Conservation (phyloP, 352 stramenopile species). For the Aphanomyces astaci region DNA sequence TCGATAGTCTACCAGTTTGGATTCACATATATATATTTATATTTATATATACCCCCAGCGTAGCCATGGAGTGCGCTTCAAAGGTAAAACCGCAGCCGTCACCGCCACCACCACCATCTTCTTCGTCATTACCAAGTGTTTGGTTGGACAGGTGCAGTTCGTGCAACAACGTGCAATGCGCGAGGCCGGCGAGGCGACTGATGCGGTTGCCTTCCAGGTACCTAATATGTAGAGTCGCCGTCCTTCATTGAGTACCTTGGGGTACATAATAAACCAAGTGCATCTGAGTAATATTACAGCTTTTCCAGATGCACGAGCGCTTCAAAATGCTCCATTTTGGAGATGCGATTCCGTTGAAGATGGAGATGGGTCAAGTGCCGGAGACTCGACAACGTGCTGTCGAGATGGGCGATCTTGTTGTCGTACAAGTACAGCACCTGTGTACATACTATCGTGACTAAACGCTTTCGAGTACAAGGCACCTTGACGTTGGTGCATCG, state of each 20-base stretch:
- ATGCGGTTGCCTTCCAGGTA: slow-evolving; percentile 61
- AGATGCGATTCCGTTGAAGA: slow-evolving; percentile 59
- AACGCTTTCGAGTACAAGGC: too few relatives aligned
- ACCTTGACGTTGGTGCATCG: slow-evolving; percentile 14
- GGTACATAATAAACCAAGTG: too few relatives aligned
- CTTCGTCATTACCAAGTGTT: too few relatives aligned
- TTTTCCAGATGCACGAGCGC: slow-evolving; percentile 46
- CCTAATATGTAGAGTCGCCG: too few relatives aligned
- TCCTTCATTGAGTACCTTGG: too few relatives aligned
- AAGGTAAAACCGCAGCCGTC: slow-evolving; percentile 41
- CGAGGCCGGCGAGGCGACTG: slow-evolving; percentile 44
- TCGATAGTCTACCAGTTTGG: too few relatives aligned
- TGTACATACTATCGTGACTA: too few relatives aligned
- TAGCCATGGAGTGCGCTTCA: slow-evolving; percentile 33
- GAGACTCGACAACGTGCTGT: slow-evolving; percentile 37
- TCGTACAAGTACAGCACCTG: slow-evolving; percentile 69
- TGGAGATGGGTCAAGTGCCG: slow-evolving; percentile 59
- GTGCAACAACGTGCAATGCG: slow-evolving; percentile 34
- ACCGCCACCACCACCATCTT: slow-evolving; percentile 21
- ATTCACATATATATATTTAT: too few relatives aligned
- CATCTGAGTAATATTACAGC: slow-evolving; percentile 30
- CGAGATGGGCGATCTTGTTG: slow-evolving; percentile 51
- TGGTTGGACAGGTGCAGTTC: slow-evolving; percentile 68
- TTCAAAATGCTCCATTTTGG: slow-evolving; percentile 43
- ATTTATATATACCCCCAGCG: neutral